Conservation (phyloP, 2,329 filamentous ascomycete species). For the Cucurbitaria berberidis region DNA sequence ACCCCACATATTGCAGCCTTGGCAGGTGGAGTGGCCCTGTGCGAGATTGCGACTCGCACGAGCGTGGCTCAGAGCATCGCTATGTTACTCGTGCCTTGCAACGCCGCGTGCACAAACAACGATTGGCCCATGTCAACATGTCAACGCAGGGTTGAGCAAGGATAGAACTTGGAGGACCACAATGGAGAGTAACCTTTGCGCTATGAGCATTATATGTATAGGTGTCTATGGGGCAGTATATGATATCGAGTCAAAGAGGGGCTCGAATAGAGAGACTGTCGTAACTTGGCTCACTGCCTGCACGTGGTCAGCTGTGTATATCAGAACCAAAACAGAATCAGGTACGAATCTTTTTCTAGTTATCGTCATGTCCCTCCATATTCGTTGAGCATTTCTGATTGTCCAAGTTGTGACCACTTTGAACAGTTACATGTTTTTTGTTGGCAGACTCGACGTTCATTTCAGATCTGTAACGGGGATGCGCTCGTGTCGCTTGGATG, state of each 20-base stretch:
- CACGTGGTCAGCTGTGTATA: neutral
- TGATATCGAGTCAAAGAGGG: neutral
- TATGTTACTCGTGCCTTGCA: conserved; percentile 1
- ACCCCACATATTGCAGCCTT: conserved; percentile 1
- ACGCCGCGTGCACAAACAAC: neutral
- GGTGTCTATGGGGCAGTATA: neutral
- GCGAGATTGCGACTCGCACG: conserved; percentile 7
- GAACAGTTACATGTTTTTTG: neutral
- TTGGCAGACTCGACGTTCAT: neutral
- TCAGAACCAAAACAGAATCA: neutral
- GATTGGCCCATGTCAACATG: neutral
- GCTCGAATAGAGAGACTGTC: neutral
- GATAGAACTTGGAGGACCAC: neutral
- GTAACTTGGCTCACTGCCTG: too few species aligned
- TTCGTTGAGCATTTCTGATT: neutral
- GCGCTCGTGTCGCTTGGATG: neutral
- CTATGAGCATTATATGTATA: neutral
- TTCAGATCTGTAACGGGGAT: neutral
- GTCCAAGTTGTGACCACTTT: neutral
- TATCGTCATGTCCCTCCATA: too few species aligned
- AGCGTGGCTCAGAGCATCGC: neutral
- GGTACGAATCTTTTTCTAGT: neutral
- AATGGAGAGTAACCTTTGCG: neutral
- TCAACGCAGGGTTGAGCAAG: neutral
- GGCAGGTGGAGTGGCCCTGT: conserved; percentile 7